Base-by-base conservation (phyloP, 805 yeast genomes). In the Torulaspora delbrueckii region DNA sequence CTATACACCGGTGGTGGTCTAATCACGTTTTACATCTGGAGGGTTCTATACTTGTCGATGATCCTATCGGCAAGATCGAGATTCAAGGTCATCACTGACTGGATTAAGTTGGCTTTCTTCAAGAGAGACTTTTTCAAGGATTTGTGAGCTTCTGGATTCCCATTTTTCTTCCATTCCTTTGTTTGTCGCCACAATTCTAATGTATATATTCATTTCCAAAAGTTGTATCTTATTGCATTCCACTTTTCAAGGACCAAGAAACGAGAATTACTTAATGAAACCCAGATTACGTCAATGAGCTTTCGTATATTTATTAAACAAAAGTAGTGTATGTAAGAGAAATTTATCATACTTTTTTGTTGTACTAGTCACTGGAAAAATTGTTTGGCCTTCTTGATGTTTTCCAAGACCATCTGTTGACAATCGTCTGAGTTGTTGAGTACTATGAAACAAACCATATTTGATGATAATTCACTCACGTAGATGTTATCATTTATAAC, bases 121-220 rank as follows among this genome's bases (percentile, higher is more conserved):
- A 96, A 96, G 56, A 86, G 97, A 74, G 96, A 90, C 69, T 85
- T 87, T 58, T 86, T 95, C 55, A 83, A 91, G 67, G 96, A 86
- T 70, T 84, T 79, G 54, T 69, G 60, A 60, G 44, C 32, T 38
- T 42, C 36, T 42, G 16, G 19, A 24, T 25, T 28, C 31, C 35
- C 19, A 38, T 40, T 34, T 19, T 45, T 40, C 35, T 34, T 36
- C 35, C 36, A 30, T 42, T 31, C 34, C 28, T 33, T 23, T 34
- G 42, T 18, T 32, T 39, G 38, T 37, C 37, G 40, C 32, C 37
- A 45, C 44, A 39, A 44, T 34, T 37, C 18, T 30, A 34, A 28
- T 45, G 48, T 45, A 45, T 37, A 45, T 45, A 45, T 45, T 45
- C 48, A 32, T 37, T 28, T 24, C 26, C 47, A 43, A 32, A 22